Evolutionary conservation across 805 yeast genomes (phyloP).

Genomic region (Crinitomyces ghanaensis): DNA sequence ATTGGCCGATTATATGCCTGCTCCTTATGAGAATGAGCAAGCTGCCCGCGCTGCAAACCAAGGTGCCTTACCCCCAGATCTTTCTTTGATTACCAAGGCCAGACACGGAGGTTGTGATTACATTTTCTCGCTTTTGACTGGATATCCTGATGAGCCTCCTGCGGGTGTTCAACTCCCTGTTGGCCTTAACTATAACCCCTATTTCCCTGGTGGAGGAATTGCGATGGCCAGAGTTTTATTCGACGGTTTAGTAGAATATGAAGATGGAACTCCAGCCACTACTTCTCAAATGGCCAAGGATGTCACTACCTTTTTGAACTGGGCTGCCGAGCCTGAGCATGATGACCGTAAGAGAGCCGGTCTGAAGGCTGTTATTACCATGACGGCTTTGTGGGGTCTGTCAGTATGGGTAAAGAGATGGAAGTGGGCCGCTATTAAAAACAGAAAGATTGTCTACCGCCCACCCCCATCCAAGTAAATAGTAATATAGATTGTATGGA

Average conservation of each 20-base stretch:
- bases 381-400: slow-evolving; percentile 67
- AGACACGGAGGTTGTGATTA: slow-evolving; percentile 98
- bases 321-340: slow-evolving; percentile 98
- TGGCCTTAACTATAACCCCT: slow-evolving; percentile 97
- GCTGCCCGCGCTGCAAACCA: slow-evolving; percentile 99
- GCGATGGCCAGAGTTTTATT: slow-evolving; percentile 98
- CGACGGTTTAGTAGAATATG: slow-evolving; percentile 95
- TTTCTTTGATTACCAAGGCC: slow-evolving; percentile 93
- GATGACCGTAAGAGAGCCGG: slow-evolving; percentile 97
- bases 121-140: slow-evolving; percentile 88
- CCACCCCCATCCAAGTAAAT: slow-evolving; percentile 75
- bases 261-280: slow-evolving; percentile 98
- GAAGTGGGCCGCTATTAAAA: slow-evolving; percentile 96
- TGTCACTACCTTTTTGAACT: slow-evolving; percentile 87
- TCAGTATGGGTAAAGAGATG: slow-evolving; percentile 91
- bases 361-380: slow-evolving; percentile 75
- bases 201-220: slow-evolving; percentile 99
- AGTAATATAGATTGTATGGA: slow-evolving; percentile 1
- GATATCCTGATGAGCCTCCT: slow-evolving; percentile 98
- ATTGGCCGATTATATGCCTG: slow-evolving; percentile 88
- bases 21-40: slow-evolving; percentile 95
- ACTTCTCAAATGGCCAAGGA: slow-evolving; percentile 99
- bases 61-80: slow-evolving; percentile 98
- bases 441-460: slow-evolving; percentile 84
- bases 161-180: slow-evolving; percentile 91